Evolutionary conservation across 495 filamentous ascomycete species (phyloP), one percentile per base, ranked within the genome.

Genomic region (Chaetomium fimeti): DNA sequence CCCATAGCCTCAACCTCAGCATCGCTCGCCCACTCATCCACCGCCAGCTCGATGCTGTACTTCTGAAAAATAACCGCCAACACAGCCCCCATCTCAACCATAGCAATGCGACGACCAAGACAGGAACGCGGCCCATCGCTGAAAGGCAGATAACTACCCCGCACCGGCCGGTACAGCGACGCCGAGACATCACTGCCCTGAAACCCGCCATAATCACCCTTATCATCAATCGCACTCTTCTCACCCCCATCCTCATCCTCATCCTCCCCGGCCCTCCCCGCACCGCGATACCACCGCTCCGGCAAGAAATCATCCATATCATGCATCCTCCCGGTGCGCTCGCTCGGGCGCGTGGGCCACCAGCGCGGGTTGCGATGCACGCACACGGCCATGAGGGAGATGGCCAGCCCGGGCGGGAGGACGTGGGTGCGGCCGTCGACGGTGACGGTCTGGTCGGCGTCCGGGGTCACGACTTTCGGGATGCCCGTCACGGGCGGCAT

Each of bases 131-230:
- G 77, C 2, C 91, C 90, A 28, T 91, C 89, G 54, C 84, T 87
- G 74, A 92, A 93, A 0, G 91, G 88, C 16, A 92, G 76, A 68
- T 82, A 92, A 2, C 85, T 79, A 2, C 89, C 88, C n/a, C 83
- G 78, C 0, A 79, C 77, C 0, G 88, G 88, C 25, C 81, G 78
- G 76, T 83, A 88, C 58, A 85, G 79, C 25, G 75, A 74, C 42
- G 76, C 75, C 29, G 80, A 79, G 16, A 81, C 85, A 67, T 88
- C 84, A 3, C 74, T 75, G 9, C 82, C 83, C 53, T 79, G 68
- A 16, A 79, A 83, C 1, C 83, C 84, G 57, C 83, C 84, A 38
- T 85, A 81, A 57, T 86, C 84, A 27, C 82, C 81, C 42, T 82
- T 80, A 24, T 67, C 72, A 68, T 65, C 75, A 32, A 27, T 8